Conservation (phyloP, 2,329 filamentous ascomycete genomes). For the Penicillium sclerotiorum region DNA sequence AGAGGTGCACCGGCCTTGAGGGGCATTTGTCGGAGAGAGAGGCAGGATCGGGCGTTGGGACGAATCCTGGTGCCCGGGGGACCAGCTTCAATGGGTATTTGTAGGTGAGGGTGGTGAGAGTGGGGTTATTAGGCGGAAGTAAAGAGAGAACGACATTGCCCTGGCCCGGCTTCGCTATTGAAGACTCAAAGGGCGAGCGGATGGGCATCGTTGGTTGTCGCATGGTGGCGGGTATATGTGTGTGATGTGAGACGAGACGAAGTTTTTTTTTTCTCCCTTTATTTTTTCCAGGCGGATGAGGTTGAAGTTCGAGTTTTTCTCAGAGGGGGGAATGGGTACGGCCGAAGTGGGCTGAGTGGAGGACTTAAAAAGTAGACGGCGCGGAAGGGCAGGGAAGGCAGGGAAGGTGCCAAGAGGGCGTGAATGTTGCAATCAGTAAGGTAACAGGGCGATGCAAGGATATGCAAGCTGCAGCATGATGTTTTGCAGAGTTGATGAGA, state of each 20-base stretch:
- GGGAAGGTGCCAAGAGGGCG: constrained; percentile 16
- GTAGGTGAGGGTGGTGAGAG: constrained; percentile 75
- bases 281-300: not conserved
- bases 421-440: constrained; percentile 12
- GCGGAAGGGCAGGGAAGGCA: constrained; percentile 6
- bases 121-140: constrained; percentile 71
- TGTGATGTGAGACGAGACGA: constrained; percentile 5
- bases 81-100: constrained; percentile 96
- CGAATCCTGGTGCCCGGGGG: constrained; percentile 69
- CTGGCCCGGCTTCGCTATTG: constrained; percentile 73
- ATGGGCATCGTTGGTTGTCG: constrained; percentile 35
- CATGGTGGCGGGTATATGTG: constrained; percentile 16
- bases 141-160: constrained; percentile 75
- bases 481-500: constrained; percentile 7
- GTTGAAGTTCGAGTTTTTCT: constrained; percentile 11
- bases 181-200: constrained; percentile 74
- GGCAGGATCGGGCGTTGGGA: constrained; percentile 51
- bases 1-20: constrained; percentile 70
- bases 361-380: constrained; percentile 11
- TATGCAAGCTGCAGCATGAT: constrained; percentile 18
- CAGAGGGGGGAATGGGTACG: not conserved
- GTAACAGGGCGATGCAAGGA: constrained; percentile 6
- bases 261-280: not conserved
- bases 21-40: constrained; percentile 28
- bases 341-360: not conserved